A percentile compares a stretch with the other conserved stretches of the same genome.
Conservation (phyloP, 805 yeast genomes). For the Saccharomycopsis amapae region DNA sequence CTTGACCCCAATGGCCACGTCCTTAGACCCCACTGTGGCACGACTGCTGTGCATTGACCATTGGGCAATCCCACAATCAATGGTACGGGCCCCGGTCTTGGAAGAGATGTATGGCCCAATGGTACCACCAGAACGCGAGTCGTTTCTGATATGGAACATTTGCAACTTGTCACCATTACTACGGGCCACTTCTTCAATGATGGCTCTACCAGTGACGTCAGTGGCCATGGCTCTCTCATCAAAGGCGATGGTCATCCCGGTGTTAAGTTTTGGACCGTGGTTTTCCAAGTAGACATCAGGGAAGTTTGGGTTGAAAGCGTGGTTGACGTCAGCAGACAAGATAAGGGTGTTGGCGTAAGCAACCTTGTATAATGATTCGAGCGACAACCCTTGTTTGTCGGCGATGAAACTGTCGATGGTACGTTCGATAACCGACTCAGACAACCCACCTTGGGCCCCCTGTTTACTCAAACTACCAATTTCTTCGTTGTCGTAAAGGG, state of each 20-base stretch:
- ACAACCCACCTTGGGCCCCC: conserved; percentile 74
- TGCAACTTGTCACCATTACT: conserved; percentile 60
- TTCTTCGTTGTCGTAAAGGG: conserved; percentile 75
- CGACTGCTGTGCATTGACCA: conserved; percentile 82
- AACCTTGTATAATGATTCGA: conserved; percentile 29
- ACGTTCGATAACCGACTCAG: conserved; percentile 59
- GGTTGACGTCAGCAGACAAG: conserved; percentile 79
- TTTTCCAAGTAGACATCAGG: conserved; percentile 59
- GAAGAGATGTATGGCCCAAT: conserved; percentile 68
- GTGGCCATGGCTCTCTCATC: conserved; percentile 85
- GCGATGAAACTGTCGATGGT: conserved; percentile 32
- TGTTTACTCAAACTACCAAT: conserved; percentile 74
- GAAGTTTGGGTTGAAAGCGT: conserved; percentile 76
- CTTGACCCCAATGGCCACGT: conserved; percentile 65
- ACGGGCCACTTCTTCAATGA: conserved; percentile 63
- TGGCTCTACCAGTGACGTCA: conserved; percentile 63
- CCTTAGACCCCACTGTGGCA: conserved; percentile 73
- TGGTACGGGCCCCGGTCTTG: conserved; percentile 65
- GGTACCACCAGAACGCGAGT: conserved; percentile 80
- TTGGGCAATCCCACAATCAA: conserved; percentile 79
- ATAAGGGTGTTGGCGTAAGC: conserved; percentile 70
- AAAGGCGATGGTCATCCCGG: conserved; percentile 60
- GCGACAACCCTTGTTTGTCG: conserved; percentile 24
- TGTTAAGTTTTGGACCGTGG: conserved; percentile 76
- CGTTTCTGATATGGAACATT: conserved; percentile 82